Evolutionary conservation across 139 green algal genomes (phyloP).

Genomic region (Yamagishiella unicocca): DNA sequence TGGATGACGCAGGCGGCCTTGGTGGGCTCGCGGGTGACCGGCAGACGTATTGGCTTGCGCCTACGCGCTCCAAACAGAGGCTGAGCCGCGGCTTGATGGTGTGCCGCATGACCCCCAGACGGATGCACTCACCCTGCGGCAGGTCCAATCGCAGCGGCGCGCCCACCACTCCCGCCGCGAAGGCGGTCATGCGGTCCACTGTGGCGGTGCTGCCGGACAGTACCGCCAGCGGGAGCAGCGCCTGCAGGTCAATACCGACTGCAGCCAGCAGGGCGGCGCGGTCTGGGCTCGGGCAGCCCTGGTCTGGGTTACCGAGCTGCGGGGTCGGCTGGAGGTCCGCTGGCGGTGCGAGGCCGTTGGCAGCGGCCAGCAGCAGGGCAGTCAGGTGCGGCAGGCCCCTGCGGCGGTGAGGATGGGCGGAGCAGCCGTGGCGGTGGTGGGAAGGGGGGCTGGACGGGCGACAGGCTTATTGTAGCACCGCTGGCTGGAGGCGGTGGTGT

Average conservation of each 20-base stretch:
- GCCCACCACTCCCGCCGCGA: neutral
- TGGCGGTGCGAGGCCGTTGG: neutral
- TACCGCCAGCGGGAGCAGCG: conserved; percentile 42
- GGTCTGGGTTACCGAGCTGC: neutral
- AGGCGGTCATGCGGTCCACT: conserved; percentile 4
- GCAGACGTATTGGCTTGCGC: no score
- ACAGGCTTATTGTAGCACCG: no score
- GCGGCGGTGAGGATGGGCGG: neutral
- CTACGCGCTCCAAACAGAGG: no score
- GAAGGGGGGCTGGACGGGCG: no score
- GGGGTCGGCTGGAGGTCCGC: neutral
- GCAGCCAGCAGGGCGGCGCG: neutral
- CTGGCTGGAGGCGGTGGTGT: no score
- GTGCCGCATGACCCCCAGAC: neutral
- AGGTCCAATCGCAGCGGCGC: conserved; percentile 10
- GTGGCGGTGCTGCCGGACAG: neutral
- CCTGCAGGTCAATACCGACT: neutral
- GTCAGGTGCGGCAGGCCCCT: conserved; percentile 17
- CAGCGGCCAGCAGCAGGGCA: neutral
- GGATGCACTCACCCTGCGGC: neutral
- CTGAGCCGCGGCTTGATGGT: neutral
- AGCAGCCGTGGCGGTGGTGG: no score
- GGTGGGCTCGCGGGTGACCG: no score
- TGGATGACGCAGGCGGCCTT: no score
- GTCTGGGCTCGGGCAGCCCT: neutral